Evolutionary conservation across 2,329 filamentous ascomycete species (phyloP).

Genomic region (Dryadomyces quercus-mongolicae): DNA sequence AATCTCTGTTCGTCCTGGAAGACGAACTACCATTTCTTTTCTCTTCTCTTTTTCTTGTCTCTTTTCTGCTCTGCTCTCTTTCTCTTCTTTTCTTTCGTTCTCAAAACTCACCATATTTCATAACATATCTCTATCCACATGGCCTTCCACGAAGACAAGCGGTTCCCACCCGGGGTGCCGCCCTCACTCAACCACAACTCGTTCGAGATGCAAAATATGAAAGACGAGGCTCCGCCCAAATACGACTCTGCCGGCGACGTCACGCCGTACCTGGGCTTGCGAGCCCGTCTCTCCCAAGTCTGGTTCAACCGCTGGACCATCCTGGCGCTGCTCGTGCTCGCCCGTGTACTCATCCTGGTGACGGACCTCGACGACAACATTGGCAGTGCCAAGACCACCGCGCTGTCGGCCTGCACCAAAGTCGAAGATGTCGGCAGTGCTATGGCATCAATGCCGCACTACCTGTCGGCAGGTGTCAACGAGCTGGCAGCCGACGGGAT

Average conservation of each 20-base stretch:
- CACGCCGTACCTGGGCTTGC: conserved; percentile 86
- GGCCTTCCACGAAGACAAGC: conserved; percentile 16
- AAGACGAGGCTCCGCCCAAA: conserved; percentile 21
- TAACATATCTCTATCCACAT: conserved; percentile 10
- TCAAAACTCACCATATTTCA: too few species aligned
- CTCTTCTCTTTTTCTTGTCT: neutral
- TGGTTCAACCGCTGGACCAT: conserved; percentile 98
- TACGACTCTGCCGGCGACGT: conserved; percentile 52
- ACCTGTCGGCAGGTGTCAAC: conserved; percentile 82
- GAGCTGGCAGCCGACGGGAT: conserved; percentile 69
- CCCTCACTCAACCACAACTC: conserved; percentile 17
- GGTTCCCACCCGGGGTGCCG: conserved; percentile 19
- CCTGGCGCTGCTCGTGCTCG: conserved; percentile 72
- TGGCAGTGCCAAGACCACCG: conserved; percentile 63
- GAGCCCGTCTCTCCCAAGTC: conserved; percentile 81
- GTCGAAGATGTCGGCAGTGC: conserved; percentile 88
- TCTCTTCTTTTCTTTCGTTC: neutral
- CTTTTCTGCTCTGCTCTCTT: neutral
- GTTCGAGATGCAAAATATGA: conserved; percentile 23
- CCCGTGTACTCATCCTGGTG: conserved; percentile 67
- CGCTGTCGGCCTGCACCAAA: conserved; percentile 77
- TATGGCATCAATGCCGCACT: conserved; percentile 97
- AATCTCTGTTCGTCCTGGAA: too few species aligned
- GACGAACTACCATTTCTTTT: neutral
- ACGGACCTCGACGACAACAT: conserved; percentile 62